A percentile compares a stretch with the other conserved stretches of the same genome.
phyloP scores from a whole-genome alignment of 1,139 yeast species.

The Geotrichum europaeum region DNA sequence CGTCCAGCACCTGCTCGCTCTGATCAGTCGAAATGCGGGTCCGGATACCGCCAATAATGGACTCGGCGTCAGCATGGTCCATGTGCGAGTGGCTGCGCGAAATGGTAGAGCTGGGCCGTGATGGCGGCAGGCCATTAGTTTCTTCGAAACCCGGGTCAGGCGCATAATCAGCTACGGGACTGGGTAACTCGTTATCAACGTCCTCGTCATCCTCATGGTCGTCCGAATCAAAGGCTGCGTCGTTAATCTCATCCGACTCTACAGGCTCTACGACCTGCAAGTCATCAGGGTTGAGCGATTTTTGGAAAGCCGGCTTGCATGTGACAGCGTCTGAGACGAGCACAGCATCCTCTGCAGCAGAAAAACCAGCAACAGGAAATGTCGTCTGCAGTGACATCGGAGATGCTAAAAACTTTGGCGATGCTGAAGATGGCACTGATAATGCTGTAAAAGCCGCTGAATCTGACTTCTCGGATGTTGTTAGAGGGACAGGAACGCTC shows the following conservation, averaged over 20 bases:
- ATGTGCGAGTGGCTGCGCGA: conserved; percentile 12
- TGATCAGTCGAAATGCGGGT: conserved; percentile 9
- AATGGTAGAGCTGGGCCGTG: background rate
- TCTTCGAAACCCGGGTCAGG: background rate
- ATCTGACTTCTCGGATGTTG: background rate
- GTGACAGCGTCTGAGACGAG: background rate
- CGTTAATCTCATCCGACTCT: conserved; percentile 5
- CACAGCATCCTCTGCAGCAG: background rate
- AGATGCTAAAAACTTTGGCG: background rate
- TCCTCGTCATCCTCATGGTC: conserved; percentile 12
- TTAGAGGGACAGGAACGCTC: background rate
- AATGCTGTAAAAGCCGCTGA: background rate
- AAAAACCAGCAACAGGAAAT: background rate
- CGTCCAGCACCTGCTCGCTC: background rate
- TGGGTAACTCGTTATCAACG: background rate
- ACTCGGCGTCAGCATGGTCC: conserved; percentile 27
- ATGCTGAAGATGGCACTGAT: background rate
- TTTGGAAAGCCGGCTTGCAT: background rate
- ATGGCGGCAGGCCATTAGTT: background rate
- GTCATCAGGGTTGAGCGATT: background rate
- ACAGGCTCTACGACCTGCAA: background rate
- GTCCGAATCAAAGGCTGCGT: conserved; percentile 9
- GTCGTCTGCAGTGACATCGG: background rate
- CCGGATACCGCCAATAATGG: conserved; percentile 30
- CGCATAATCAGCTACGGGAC: background rate